Evolutionary conservation across 805 yeast species (phyloP), one percentile per base, ranked within the genome.

Genomic region (Candida sphagnicola): DNA sequence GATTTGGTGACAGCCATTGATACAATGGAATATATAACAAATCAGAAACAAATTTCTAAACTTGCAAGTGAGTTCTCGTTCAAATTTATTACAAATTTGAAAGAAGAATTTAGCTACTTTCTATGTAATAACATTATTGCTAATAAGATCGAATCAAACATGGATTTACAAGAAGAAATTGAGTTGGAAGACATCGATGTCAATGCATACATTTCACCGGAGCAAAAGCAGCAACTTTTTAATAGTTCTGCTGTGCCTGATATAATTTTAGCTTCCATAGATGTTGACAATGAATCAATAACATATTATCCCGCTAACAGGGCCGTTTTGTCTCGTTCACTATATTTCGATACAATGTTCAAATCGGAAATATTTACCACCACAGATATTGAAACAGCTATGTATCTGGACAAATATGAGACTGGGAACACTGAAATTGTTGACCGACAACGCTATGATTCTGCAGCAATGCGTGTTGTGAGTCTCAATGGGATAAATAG

Each of bases 301-400:
- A 50, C 56, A 0, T 69, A 67, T 41, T 84, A 77, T 50, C 90
- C 91, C 1, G 78, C 71, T 4, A 85, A 85, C 55, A 65, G 80
- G 30, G 70, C 85, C 0, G 72, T 85, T 35, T 53, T 85, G 17
- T 57, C 71, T 4, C 60, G 89, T 29, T 74, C 85, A 2, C 82
- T 76, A 31, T 85, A 81, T 55, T 85, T 77, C 50, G 75, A 70
- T 37, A 70, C 78, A 2, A 73, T 84, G 81, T 78, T 85, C 51
- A 54, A 65, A 8, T 78, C 85, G 1, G 64, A 56, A 5, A 48
- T 65, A 1, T 64, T 57, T 40, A 28, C 18, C 4, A 33, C 39
- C 12, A 35, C 52, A 5, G 43, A 43, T 4, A 40, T 34, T 17
- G 50, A 48, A 2, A 18, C 46, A 17, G 63, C 64, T 1, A 23